Base-by-base conservation (phyloP, 1,139 yeast species). In the Yamadazyma triangularis region DNA sequence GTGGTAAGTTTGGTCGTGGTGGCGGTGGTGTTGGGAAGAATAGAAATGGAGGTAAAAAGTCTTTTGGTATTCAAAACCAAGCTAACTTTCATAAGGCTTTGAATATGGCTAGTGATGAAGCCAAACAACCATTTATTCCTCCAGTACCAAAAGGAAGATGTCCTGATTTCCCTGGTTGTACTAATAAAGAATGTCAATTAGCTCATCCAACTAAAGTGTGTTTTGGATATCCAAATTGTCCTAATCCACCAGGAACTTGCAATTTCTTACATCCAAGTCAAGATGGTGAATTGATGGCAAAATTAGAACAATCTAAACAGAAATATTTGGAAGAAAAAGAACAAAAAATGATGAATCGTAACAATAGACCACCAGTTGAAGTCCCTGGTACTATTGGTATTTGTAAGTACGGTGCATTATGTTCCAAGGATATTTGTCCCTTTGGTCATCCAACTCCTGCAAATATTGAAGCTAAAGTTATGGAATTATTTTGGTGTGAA, bases 361-460 rank as follows among this genome's bases (percentile, higher is more conserved):
- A n/a, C n/a, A 15, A 15, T 42, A n/a, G 33, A 15, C 28, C 20
- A 9, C 36, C 53, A 41, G 38, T 50, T 13, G 53, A 48, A 23
- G 47, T 79, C 27, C 46, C 46, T 23, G 47, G 79, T 27, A 46
- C 46, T 23, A 69, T 77, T 36, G 72, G 76, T 4, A 50, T 80
- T 25, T 87, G 96, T 64, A 83, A 82, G 53, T 87, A 73, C 56
- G 93, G 91, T 24, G 65, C 71, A 20, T 60, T 77, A 32, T 87
- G 96, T 57, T 67, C 83, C 19, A 84, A 83, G 49, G 87, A 79
- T 38, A 59, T 73, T 40, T 87, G 96, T 62, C 87, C 88, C 15
- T 86, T 80, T 62, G 95, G 89, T 18, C 96, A 87, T 51, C 95
- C 96, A 28, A 85, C 95, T 1, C 93, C 94, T 1, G 84, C 87